Evolutionary conservation across 352 stramenopile species (phyloP).

Genomic region (Thalassiosira livingstoniorum): DNA sequence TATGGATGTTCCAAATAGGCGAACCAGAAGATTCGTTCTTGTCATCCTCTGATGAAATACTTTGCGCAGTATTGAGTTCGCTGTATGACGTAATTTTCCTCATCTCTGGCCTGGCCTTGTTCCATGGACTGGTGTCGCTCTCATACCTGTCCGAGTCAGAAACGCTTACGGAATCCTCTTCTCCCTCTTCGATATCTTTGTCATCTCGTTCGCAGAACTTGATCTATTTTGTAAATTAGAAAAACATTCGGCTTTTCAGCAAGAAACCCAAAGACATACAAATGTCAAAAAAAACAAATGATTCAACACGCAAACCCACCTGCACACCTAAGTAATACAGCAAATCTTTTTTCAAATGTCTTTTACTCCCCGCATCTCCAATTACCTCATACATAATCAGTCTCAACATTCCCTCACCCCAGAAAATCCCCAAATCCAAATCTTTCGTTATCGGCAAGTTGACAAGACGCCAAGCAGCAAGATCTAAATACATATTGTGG

Average conservation of each 20-base stretch:
- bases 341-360: constrained; percentile 11
- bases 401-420: constrained; percentile 59
- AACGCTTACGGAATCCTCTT: background rate
- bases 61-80: constrained; percentile 3
- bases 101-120: constrained; percentile 26
- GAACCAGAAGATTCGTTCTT: too few species aligned
- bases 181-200: background rate
- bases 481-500: constrained; percentile 77
- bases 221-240: background rate
- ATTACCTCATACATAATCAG: constrained; percentile 71
- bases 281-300: background rate
- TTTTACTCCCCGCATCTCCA: background rate
- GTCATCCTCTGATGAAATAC: background rate
- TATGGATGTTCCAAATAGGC: background rate
- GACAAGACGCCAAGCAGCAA: constrained; percentile 64
- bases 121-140: background rate
- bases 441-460: constrained; percentile 58
- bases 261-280: background rate
- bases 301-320: background rate
- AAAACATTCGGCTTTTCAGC: background rate
- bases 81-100: constrained; percentile 37
- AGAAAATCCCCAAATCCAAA: constrained; percentile 69
- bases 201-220: background rate
- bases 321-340: constrained; percentile 19
- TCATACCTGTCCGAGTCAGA: background rate